Conservation (phyloP, 1,284 basidiomycete genomes). For the Exobasidium cylindrosporum region DNA sequence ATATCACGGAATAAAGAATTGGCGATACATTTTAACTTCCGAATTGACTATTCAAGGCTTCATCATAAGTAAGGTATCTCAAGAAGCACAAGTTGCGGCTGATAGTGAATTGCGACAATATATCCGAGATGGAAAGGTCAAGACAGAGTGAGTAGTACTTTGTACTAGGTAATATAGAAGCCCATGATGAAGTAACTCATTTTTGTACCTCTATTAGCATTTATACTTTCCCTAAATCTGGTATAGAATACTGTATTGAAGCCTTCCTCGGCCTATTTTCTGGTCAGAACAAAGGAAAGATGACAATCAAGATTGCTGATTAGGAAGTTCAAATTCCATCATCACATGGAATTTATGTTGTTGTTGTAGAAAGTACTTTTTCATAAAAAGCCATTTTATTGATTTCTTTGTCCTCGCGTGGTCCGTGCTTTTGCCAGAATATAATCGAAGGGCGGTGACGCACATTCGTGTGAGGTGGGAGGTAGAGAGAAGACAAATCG, state of each 20-base stretch:
- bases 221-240: slow-evolving; percentile 11
- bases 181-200: no score
- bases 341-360: no score
- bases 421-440: no score
- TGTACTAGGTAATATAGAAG: not conserved
- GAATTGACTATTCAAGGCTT: slow-evolving; percentile 1
- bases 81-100: slow-evolving; percentile 3
- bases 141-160: slow-evolving; percentile 6
- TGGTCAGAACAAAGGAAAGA: slow-evolving; percentile 17
- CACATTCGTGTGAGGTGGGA: no score
- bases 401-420: no score
- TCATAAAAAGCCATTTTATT: no score
- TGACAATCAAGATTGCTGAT: slow-evolving; percentile 13
- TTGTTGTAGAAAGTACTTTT: no score
- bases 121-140: slow-evolving; percentile 10
- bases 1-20: slow-evolving; percentile 12
- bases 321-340: no score
- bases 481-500: no score
- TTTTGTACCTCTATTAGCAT: not conserved
- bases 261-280: slow-evolving; percentile 11
- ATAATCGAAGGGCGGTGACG: no score
- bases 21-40: not conserved
- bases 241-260: slow-evolving; percentile 14
- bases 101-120: slow-evolving; percentile 2
- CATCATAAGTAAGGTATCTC: not conserved